Conservation (phyloP, 2,329 filamentous ascomycete genomes). For the Orbilia ellipsospora region DNA sequence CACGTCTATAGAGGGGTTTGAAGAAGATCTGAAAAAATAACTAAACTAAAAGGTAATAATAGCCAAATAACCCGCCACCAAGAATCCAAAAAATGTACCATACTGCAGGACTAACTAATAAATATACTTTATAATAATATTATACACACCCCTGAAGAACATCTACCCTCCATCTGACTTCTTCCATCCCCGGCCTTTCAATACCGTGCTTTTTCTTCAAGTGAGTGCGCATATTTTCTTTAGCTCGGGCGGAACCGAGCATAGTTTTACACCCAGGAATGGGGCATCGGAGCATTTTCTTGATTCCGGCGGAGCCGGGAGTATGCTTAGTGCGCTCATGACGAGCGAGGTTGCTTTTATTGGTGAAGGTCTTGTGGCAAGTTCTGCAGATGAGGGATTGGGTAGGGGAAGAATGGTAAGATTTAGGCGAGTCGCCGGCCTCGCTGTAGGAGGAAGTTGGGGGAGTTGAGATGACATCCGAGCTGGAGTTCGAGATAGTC, state of each 20-base stretch:
- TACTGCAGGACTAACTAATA: slow-evolving; percentile 21
- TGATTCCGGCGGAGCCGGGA: slow-evolving; percentile 17
- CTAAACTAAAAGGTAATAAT: slow-evolving; percentile 5
- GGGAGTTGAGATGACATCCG: slow-evolving; percentile 24
- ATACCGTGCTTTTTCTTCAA: slow-evolving; percentile 52
- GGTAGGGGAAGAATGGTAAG: slow-evolving; percentile 19
- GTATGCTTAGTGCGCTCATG: slow-evolving; percentile 49
- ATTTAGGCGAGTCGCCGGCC: slow-evolving; percentile 45
- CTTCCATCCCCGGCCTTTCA: slow-evolving; percentile 46
- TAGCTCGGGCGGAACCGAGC: slow-evolving; percentile 39
- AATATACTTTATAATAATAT: slow-evolving; percentile 23
- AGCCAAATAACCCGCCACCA: slow-evolving; percentile 15
- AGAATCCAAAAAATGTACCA: slow-evolving; percentile 25
- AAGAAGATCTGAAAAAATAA: neutral
- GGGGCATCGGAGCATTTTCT: slow-evolving; percentile 43
- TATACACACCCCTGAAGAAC: slow-evolving; percentile 42
- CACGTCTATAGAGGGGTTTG: neutral
- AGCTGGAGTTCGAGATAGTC: slow-evolving; percentile 17
- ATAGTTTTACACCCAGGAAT: slow-evolving; percentile 49
- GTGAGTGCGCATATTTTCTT: slow-evolving; percentile 52
- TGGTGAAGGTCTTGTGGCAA: slow-evolving; percentile 47
- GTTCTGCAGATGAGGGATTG: slow-evolving; percentile 42
- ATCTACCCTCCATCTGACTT: slow-evolving; percentile 50
- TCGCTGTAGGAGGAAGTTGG: slow-evolving; percentile 36
- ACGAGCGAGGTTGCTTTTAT: slow-evolving; percentile 52